These are phyloP conservation scores for Ceriops zippeliana DNA, from an alignment of 345 rosid genomes.

Conservation along the genomic window DNA sequence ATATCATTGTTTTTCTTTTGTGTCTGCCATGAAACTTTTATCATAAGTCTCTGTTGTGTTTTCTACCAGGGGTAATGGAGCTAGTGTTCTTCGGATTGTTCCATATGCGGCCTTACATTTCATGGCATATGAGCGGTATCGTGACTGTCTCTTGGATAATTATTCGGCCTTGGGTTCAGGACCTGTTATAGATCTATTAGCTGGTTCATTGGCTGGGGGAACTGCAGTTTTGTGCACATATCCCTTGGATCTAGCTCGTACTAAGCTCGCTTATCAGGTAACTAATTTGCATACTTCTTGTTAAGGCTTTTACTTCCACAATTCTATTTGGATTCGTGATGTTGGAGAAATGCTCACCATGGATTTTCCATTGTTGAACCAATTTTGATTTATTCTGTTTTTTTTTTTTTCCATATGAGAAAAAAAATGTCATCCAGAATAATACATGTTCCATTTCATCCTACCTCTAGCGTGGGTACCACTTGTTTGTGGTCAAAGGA, in stretches of 20 bases:
- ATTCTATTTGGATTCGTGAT: background rate
- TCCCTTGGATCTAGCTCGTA: constrained; percentile 92
- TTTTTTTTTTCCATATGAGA: too few species aligned
- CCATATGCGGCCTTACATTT: constrained; percentile 97
- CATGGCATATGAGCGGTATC: constrained; percentile 93
- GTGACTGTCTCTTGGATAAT: constrained; percentile 76
- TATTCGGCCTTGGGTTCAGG: constrained; percentile 73
- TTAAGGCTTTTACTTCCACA: constrained; percentile 10
- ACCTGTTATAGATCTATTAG: constrained; percentile 82
- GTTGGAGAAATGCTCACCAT: too few species aligned
- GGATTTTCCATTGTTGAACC: background rate
- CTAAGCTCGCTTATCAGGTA: constrained; percentile 98
- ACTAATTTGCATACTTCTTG: constrained; percentile 10
- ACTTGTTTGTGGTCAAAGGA: too few species aligned
- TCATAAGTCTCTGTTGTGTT: constrained; percentile 15
- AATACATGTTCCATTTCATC: background rate
- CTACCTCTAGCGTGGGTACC: background rate
- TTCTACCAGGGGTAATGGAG: constrained; percentile 82
- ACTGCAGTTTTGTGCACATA: constrained; percentile 95
- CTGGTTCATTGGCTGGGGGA: constrained; percentile 96
- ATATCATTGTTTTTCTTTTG: constrained; percentile 4
- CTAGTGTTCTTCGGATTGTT: constrained; percentile 86
- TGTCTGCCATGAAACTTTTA: constrained; percentile 5
- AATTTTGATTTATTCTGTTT: background rate
- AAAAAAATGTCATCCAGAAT: background rate